phyloP scores from a whole-genome alignment of 768 basidiomycete species.

The Infundibulicybe gibba region DNA sequence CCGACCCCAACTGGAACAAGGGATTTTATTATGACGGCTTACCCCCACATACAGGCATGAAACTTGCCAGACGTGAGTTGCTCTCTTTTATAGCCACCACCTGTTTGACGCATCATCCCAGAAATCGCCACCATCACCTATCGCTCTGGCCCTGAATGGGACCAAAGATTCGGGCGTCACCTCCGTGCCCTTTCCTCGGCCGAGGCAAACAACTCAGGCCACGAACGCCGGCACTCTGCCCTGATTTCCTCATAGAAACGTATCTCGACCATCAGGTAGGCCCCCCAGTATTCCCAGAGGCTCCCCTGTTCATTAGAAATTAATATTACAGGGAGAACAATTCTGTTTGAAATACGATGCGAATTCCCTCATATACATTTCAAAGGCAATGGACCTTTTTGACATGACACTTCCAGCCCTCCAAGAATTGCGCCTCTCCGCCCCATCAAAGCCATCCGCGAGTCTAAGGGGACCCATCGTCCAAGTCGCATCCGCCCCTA shows the following conservation, averaged over 20 bases:
- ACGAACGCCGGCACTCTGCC: conserved; percentile 77
- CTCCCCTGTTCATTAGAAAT: too few species aligned
- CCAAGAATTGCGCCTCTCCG: conserved; percentile 55
- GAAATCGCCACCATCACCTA: conserved; percentile 99
- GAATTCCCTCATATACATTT: conserved; percentile 97
- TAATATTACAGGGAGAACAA: conserved; percentile 68
- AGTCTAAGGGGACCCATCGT: conserved; percentile 42
- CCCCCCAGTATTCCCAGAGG: too few species aligned
- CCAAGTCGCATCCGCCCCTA: conserved; percentile 73
- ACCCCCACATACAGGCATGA: conserved; percentile 99
- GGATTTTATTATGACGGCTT: conserved; percentile 95
- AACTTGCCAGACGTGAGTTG: conserved; percentile 84
- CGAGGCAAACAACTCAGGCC: conserved; percentile 21
- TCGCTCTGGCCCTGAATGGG: conserved; percentile 99
- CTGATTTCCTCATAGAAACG: conserved; percentile 97
- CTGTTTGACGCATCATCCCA: conserved; percentile 23
- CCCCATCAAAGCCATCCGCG: conserved; percentile 23
- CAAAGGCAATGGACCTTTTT: conserved; percentile 99
- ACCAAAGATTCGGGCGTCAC: conserved; percentile 91
- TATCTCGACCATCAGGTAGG: conserved; percentile 89
- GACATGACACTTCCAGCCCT: conserved; percentile 87
- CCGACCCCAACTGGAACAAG: conserved; percentile 98
- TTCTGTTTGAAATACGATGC: conserved; percentile 99
- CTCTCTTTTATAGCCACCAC: not conserved
- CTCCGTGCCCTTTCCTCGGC: conserved; percentile 41